Percentiles rank a stretch among this genome's conserved stretches.
Evolutionary conservation across 805 yeast genomes (phyloP).

Genomic region (Ogataea ganodermae): DNA sequence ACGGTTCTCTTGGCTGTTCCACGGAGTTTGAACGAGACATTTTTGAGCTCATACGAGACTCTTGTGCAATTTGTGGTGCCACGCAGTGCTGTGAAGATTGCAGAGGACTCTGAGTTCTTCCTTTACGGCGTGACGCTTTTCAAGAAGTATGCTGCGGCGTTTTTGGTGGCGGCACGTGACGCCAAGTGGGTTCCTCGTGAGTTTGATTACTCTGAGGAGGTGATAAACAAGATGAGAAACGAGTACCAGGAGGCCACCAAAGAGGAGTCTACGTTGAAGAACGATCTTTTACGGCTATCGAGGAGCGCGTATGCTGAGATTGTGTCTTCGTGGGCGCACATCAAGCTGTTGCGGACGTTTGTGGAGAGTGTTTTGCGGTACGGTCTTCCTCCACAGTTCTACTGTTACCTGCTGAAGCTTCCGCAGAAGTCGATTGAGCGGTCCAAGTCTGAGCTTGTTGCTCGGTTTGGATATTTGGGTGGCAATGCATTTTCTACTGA

Average conservation of each 20-base stretch:
- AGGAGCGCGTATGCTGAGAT: constrained; percentile 90
- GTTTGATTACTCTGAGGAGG: constrained; percentile 79
- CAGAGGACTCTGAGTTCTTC: constrained; percentile 71
- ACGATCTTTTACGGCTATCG: constrained; percentile 79
- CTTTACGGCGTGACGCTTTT: constrained; percentile 82
- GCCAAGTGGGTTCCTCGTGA: constrained; percentile 91
- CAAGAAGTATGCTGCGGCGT: constrained; percentile 75
- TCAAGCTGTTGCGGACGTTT: constrained; percentile 81
- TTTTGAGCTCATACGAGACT: constrained; percentile 72
- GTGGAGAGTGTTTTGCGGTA: constrained; percentile 94
- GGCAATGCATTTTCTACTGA: constrained; percentile 82
- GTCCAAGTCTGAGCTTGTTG: constrained; percentile 69
- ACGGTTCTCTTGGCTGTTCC: constrained; percentile 92
- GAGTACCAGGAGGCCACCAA: constrained; percentile 78
- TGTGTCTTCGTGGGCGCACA: constrained; percentile 83
- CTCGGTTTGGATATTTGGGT: constrained; percentile 84
- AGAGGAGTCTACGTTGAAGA: constrained; percentile 69
- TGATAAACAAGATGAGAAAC: constrained; percentile 67
- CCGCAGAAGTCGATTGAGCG: constrained; percentile 42
- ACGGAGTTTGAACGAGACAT: constrained; percentile 56
- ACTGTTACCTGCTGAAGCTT: constrained; percentile 50
- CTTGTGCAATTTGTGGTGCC: constrained; percentile 85
- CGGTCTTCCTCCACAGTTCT: constrained; percentile 93
- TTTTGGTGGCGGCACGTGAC: constrained; percentile 73
- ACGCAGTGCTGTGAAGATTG: constrained; percentile 72